phyloP scores from a whole-genome alignment of 2,329 filamentous ascomycete species.

The Aspergillus hortae region DNA sequence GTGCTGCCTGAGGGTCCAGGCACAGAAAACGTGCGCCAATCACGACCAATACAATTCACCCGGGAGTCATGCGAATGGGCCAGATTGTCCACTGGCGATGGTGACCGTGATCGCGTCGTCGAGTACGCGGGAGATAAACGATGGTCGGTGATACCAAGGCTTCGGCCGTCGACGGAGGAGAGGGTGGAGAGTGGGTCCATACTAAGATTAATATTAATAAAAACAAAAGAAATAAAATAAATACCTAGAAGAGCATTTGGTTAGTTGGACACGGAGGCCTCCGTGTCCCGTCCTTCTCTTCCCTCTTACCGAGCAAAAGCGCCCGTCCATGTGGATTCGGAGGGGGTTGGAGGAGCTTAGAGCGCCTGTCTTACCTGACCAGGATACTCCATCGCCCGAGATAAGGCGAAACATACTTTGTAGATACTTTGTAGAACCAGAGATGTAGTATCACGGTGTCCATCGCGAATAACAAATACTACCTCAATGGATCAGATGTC shows the following conservation, averaged over 20 bases:
- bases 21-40: not conserved
- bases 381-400: not conserved
- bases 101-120: not conserved
- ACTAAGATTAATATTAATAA: not conserved
- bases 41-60: too few species aligned
- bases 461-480: not conserved
- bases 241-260: not conserved
- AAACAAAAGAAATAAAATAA: not conserved
- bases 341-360: not conserved
- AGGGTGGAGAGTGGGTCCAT: not conserved
- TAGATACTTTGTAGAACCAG: not conserved
- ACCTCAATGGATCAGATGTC: not conserved
- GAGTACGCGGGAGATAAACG: constrained; percentile 2
- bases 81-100: not conserved
- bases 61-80: too few species aligned
- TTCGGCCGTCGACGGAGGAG: not conserved
- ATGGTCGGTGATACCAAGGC: not conserved
- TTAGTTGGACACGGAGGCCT: constrained; percentile 7
- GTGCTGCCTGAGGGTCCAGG: not conserved
- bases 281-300: constrained; percentile 5
- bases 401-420: not conserved
- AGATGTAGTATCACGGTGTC: not conserved
- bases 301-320: constrained; percentile 3
- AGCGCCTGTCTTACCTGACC: constrained; percentile 4
- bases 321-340: not conserved